These are phyloP conservation scores for Coelastrella sp. DNA, from an alignment of 139 green algal species.

Conservation along the genomic window DNA sequence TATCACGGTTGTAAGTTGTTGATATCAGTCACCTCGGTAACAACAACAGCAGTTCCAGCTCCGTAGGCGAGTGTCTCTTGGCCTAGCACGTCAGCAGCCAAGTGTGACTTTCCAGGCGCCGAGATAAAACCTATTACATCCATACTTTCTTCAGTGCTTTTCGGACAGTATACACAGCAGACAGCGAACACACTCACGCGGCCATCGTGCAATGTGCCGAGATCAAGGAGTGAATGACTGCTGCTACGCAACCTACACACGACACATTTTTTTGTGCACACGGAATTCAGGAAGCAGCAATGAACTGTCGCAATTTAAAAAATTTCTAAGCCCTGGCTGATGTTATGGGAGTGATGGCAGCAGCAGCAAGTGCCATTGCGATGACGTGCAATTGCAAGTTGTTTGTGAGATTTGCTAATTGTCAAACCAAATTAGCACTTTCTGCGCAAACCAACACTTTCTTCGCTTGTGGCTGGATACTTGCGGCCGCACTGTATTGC, in stretches of 20 bases:
- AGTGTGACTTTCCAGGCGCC: conserved; percentile 60
- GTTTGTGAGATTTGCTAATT: background rate
- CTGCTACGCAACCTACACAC: too few relatives aligned
- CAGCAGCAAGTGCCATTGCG: too few relatives aligned
- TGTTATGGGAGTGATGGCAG: too few relatives aligned
- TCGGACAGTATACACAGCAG: background rate
- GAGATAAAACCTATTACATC: conserved; percentile 69
- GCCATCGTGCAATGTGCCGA: background rate
- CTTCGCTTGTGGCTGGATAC: background rate
- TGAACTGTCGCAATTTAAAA: too few relatives aligned
- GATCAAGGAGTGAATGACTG: too few relatives aligned
- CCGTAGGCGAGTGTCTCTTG: conserved; percentile 79
- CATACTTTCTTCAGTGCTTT: conserved; percentile 13
- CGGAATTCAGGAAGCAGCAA: too few relatives aligned
- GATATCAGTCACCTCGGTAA: conserved; percentile 49
- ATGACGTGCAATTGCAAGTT: too few relatives aligned
- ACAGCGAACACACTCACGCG: background rate
- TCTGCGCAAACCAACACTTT: background rate
- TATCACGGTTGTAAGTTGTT: too few relatives aligned
- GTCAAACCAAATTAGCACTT: background rate
- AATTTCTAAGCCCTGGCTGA: too few relatives aligned
- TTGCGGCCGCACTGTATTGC: background rate
- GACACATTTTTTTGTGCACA: too few relatives aligned
- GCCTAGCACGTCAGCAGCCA: conserved; percentile 66
- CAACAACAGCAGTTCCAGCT: conserved; percentile 59